Evolutionary conservation across 139 green algal genomes (phyloP), one percentile per base, ranked within the genome.

Genomic region (Pleodorina starrii): DNA sequence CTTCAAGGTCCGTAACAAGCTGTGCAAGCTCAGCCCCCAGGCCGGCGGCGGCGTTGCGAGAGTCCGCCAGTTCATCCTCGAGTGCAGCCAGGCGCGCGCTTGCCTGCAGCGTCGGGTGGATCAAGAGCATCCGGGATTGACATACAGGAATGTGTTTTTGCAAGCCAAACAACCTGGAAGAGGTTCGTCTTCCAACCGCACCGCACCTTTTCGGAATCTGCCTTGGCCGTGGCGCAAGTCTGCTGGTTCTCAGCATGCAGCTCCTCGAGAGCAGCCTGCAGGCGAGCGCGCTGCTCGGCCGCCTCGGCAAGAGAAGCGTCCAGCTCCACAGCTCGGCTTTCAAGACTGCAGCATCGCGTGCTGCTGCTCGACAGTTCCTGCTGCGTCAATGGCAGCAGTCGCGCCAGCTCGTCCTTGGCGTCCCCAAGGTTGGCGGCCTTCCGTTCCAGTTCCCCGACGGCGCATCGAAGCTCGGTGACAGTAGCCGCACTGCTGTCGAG

Each of bases 21-120:
- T 88, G 60, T n/a, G 82, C 60, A 50, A 88, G 48, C 68, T 91
- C 66, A 19, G 50, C 27, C 1, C 60, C 66, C n/a, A 91, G 51
- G 21, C 12, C n/a, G 2, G 36, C 79, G 2, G 78, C 69, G 5
- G 25, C 44, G 17, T 7, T 51, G 17, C 69, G 79, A 1, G 51
- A 36, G 38, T 84, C 79, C 51, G 59, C 77, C 27, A 88, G 36
- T 50, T 88, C 51, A 0, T 4, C 27, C 36, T 60, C 25, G 27
- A 86, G 36, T 1, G n/a, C 9, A 4, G 54, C 57, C 0, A 19
- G n/a, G 11, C 74, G 60, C 14, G 66, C 46, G 12, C 42, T 46
- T 7, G 87, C 87, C 87, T 90, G 77, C 0, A 35, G n/a, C n/a
- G n/a, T n/a, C n/a, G n/a, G n/a, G n/a, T n/a, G n/a, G n/a, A n/a